These are phyloP conservation scores for Cyanidium caldarium DNA, from an alignment of 23 red algal genomes.

Conservation along the genomic window DNA sequence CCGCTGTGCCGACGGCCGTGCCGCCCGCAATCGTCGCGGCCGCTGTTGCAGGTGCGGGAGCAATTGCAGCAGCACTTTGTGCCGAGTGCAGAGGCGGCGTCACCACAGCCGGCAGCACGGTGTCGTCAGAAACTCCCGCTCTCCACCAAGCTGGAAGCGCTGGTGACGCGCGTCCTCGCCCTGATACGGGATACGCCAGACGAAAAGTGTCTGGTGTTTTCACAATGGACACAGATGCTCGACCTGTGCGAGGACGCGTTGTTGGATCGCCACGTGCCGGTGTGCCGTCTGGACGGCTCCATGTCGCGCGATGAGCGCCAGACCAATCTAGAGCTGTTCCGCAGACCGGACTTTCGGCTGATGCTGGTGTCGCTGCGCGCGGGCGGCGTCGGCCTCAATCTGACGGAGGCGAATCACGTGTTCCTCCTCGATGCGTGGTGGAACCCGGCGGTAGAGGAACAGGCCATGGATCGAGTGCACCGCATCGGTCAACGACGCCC, in stretches of 20 bases:
- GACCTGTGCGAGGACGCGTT: constrained; percentile 49
- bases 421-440: constrained; percentile 66
- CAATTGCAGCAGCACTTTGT: not conserved
- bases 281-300: constrained; percentile 30
- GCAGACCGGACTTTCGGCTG: constrained; percentile 13
- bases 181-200: not conserved
- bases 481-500: constrained; percentile 41
- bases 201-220: constrained; percentile 57
- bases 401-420: constrained; percentile 56
- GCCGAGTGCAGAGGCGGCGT: not conserved
- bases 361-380: constrained; percentile 56
- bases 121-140: not conserved
- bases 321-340: constrained; percentile 11
- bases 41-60: not conserved
- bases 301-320: constrained; percentile 20
- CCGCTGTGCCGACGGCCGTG: not conserved
- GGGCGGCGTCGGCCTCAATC: constrained; percentile 57
- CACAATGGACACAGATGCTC: constrained; percentile 46
- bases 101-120: not conserved
- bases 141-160: constrained; percentile 42
- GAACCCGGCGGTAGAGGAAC: constrained; percentile 40
- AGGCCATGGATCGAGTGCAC: constrained; percentile 64
- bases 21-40: not conserved
- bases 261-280: constrained; percentile 3
- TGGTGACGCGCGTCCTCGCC: constrained; percentile 22